Percentiles rank a stretch among this genome's conserved stretches.
These are phyloP conservation scores for Pinus taeda DNA, from an alignment of 75 land plant genomes.

Conservation along the genomic window DNA sequence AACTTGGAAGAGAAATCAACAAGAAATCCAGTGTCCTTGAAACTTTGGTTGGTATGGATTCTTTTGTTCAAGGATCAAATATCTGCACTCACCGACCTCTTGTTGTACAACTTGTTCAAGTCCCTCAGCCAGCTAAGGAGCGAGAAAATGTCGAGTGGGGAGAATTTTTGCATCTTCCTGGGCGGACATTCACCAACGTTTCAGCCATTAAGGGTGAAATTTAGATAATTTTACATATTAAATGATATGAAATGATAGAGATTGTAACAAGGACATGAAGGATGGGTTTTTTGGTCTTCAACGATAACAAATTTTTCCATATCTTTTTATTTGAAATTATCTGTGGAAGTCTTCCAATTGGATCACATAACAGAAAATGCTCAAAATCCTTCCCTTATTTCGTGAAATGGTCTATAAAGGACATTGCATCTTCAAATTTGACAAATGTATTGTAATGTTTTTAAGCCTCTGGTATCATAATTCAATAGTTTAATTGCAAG, in stretches of 20 bases:
- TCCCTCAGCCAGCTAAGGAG: background rate
- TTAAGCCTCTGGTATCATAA: background rate
- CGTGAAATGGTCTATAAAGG: background rate
- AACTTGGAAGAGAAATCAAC: too few relatives aligned
- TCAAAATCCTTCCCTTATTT: background rate
- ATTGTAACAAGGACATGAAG: background rate
- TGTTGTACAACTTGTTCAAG: too few relatives aligned
- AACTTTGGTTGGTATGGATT: too few relatives aligned
- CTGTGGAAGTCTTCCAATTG: background rate
- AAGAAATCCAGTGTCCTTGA: too few relatives aligned
- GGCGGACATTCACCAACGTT: constrained; percentile 64
- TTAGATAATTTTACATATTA: constrained; percentile 33
- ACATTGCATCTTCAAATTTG: background rate
- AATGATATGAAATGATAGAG: background rate
- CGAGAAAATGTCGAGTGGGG: constrained; percentile 57
- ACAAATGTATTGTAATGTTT: background rate
- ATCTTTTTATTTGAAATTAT: background rate
- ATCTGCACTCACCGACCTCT: too few relatives aligned
- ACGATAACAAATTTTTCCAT: too few relatives aligned
- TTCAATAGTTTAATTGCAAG: too few relatives aligned
- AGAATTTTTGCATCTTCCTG: constrained; percentile 76
- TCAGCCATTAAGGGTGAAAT: constrained; percentile 68
- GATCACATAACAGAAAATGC: background rate
- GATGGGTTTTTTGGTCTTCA: too few relatives aligned
- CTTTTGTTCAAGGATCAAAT: too few relatives aligned